Base-by-base conservation (phyloP, 2,329 filamentous ascomycete genomes). In the Claviceps pusilla region DNA sequence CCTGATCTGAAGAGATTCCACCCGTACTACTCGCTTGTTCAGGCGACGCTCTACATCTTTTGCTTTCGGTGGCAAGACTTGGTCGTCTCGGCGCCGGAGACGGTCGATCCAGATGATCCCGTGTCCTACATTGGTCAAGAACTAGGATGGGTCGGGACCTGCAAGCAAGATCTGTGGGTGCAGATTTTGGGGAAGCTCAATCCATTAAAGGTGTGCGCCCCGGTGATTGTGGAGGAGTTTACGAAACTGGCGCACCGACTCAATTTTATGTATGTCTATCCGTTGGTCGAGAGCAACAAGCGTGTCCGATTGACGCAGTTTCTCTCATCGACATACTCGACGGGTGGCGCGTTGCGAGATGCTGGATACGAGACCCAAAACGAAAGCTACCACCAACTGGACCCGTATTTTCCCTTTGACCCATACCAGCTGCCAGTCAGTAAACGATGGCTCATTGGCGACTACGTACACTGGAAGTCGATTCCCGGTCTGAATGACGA, bases 31-130 rank as follows among this genome's bases (percentile, higher is more conserved):
- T 83, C 87, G 19, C 82, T 89, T 50, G 82, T 86, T n/a, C 90
- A 96, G 68, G 89, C 89, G 1, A 75, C 94, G 3, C 78, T 96
- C 29, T 96, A 96, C 72, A 91, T 95, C 56, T 96, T 95, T 65
- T 98, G 93, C 73, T 98, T 98, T 75, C 84, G 93, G 54, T 98
- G 93, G 93, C 85, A 89, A 57, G 91, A 97, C 64, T 76, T 98
- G 49, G 85, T 88, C 54, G 74, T 79, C 24, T 77, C 79, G 1
- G 78, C 77, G 3, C 73, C 79, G 1, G 76, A 82, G 56, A 74
- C 70, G 57, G 77, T 79, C 55, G 86, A 80, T 69, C 79, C 73
- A 58, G 85, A 80, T 56, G 81, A 84, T 57, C 72, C 75, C 11
- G 71, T 75, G 1, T 79, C 77, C 1, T 83, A 80, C 60, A 70